Base-by-base conservation (phyloP, 2,329 filamentous ascomycete species). In the Aciculosporium take region DNA sequence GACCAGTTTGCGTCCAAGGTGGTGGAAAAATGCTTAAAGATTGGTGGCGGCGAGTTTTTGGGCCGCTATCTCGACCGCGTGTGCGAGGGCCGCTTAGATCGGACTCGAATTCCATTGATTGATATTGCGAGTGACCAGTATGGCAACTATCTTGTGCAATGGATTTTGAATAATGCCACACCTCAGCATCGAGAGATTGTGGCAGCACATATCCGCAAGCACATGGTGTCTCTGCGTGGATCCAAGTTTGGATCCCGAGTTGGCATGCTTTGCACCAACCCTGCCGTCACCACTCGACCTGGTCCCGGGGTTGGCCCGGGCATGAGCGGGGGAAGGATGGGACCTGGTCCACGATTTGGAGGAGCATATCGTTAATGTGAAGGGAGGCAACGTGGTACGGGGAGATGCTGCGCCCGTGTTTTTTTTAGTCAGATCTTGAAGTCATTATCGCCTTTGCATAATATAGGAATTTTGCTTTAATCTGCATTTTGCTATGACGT, bases 1-100 rank as follows among this genome's bases (percentile, higher is more conserved):
- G 91, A 98, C 53, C 91, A 98, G 57, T 98, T 95, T 58, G 93
- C 91, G 33, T 98, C 91, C 45, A 98, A 98, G 64, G 91, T 98
- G 34, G 89, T 98, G 46, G 89, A 98, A 66, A 98, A 98, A 65
- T 98, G 91, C 55, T 76, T 98, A 51, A 98, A 98, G 69, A 94
- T 98, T 64, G 86, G 89, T 34, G 85, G 87, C 23, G 65, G 72
- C 21, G 89, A 96, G 36, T 98, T 98, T 56, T 72, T 98, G 33
- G 76, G 87, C 46, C 85, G 86, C 46, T 98, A 96, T 56, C 78
- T 98, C 45, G 83, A 93, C 58, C 82, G 88, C 46, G 87, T 98
- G 46, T 96, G 88, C 59, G 89, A 94, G 59, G 86, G 86, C 44
- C 84, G 86, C 47, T 69, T 80, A 33, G 88, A 95, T 58, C 84